Conservation (phyloP, 2,329 filamentous ascomycete genomes). For the Xylaria polymorpha region DNA sequence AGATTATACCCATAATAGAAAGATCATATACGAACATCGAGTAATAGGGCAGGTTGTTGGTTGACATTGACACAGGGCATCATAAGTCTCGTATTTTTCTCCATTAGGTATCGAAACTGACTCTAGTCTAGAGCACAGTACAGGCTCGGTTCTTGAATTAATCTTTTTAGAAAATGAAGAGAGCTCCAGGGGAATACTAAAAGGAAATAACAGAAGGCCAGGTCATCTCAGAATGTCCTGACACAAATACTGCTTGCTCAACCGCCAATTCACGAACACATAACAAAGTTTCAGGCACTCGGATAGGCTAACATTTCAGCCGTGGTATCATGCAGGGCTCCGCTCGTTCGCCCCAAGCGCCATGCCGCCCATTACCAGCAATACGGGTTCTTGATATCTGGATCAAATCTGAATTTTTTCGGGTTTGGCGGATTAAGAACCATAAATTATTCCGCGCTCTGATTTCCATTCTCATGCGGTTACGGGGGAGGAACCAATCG, state of each 20-base stretch:
- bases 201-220: constrained; percentile 59
- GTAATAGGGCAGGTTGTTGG: neutral
- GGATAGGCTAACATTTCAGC: constrained; percentile 40
- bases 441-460: constrained; percentile 36
- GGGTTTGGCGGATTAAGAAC: constrained; percentile 38
- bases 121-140: constrained; percentile 47
- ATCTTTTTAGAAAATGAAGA: constrained; percentile 52
- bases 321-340: constrained; percentile 45
- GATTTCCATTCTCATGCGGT: constrained; percentile 17
- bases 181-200: constrained; percentile 57
- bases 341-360: constrained; percentile 39
- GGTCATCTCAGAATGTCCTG: constrained; percentile 46
- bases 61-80: constrained; percentile 34
- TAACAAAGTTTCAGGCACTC: constrained; percentile 49
- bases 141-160: constrained; percentile 55
- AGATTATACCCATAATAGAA: constrained; percentile 39
- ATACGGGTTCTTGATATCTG: constrained; percentile 43
- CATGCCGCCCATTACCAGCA: constrained; percentile 39
- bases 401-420: constrained; percentile 36
- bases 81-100: constrained; percentile 51
- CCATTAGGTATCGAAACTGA: constrained; percentile 57
- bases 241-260: constrained; percentile 53
- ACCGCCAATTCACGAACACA: constrained; percentile 53
- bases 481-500: constrained; percentile 14
- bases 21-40: constrained; percentile 6